These are phyloP conservation scores for Backusella tuberculispora DNA, from an alignment of 192 early-diverging fungal species.

Conservation along the genomic window DNA sequence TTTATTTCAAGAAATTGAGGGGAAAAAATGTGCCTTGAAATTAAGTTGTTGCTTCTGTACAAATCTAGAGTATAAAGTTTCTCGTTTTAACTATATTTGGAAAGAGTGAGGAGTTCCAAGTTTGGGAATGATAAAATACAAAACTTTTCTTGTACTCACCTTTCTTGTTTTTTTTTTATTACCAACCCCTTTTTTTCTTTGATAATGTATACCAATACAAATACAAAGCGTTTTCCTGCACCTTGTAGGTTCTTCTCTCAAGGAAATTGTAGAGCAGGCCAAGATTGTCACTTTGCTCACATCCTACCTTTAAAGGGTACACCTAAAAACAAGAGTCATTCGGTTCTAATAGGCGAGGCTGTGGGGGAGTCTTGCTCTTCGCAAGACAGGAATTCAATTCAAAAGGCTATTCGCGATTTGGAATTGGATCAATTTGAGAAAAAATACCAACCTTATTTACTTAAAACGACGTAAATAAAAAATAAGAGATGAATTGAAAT, in stretches of 20 bases:
- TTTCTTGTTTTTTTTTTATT: background rate
- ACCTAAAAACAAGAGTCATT: conserved; percentile 11
- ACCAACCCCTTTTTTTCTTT: background rate
- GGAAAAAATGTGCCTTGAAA: too few species aligned
- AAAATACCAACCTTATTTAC: conserved; percentile 1
- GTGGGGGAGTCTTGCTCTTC: background rate
- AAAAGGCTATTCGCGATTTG: conserved; percentile 28
- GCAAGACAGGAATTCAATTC: conserved; percentile 22
- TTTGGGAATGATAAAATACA: background rate
- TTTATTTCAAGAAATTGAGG: too few species aligned
- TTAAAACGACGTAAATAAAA: conserved; percentile 14
- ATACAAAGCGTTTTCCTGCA: conserved; percentile 26
- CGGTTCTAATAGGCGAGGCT: conserved; percentile 7
- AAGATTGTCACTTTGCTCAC: conserved; percentile 34
- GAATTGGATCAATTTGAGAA: conserved; percentile 29
- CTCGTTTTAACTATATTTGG: background rate
- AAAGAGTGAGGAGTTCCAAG: background rate
- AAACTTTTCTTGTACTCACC: background rate
- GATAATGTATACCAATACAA: conserved; percentile 4
- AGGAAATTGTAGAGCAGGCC: conserved; percentile 37
- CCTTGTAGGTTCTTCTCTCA: conserved; percentile 32
- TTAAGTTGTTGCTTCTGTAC: too few species aligned
- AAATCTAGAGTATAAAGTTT: too few species aligned
- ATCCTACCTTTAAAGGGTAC: conserved; percentile 25
- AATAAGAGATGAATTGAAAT: background rate